phyloP scores from a whole-genome alignment of 2,329 filamentous ascomycete species.

The Epichloe coenophiala region DNA sequence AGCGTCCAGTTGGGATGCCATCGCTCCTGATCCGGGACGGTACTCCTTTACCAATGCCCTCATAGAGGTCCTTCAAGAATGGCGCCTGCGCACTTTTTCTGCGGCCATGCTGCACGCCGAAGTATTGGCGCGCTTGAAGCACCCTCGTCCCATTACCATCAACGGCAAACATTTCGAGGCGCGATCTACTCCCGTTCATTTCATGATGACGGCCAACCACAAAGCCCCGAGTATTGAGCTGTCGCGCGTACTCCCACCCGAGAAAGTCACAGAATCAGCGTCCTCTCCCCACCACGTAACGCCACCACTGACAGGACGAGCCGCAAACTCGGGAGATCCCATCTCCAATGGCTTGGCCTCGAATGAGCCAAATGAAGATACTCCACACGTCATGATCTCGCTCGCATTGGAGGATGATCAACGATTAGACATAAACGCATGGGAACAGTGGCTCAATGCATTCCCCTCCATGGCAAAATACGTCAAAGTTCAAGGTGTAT shows the following conservation, averaged over 20 bases:
- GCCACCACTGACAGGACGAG: constrained; percentile 13
- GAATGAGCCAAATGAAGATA: constrained; percentile 37
- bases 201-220: constrained; percentile 50
- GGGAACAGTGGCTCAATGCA: constrained; percentile 42
- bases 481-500: constrained; percentile 47
- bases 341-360: constrained; percentile 16
- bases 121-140: constrained; percentile 44
- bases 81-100: constrained; percentile 40
- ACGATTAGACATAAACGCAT: constrained; percentile 41
- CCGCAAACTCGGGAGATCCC: constrained; percentile 12
- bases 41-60: constrained; percentile 47
- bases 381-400: constrained; percentile 48
- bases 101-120: constrained; percentile 49
- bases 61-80: constrained; percentile 45
- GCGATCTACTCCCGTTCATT: constrained; percentile 45
- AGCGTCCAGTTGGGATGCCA: constrained; percentile 48
- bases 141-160: constrained; percentile 41
- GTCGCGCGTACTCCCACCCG: constrained; percentile 20
- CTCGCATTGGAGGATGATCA: constrained; percentile 45
- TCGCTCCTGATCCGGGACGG: constrained; percentile 43
- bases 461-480: constrained; percentile 46
- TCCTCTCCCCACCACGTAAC: constrained; percentile 9
- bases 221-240: constrained; percentile 45
- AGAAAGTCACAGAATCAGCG: constrained; percentile 13
- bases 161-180: constrained; percentile 45